Conservation (phyloP, 1,284 basidiomycete genomes). For the Xerocomus subilludens region DNA sequence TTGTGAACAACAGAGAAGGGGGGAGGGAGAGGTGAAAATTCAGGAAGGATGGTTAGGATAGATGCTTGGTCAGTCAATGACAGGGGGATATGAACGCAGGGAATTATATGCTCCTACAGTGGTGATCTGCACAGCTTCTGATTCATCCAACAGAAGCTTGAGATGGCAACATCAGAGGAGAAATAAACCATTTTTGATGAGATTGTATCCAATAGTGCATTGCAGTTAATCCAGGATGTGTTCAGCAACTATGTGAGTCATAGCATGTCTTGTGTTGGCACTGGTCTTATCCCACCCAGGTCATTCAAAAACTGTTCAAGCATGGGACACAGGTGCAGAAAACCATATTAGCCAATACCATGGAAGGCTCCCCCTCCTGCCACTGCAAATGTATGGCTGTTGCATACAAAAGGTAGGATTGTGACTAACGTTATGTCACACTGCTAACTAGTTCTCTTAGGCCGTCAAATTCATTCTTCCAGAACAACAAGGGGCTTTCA, state of each 20-base stretch:
- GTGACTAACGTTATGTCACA: conserved; percentile 15
- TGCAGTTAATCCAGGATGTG: conserved; percentile 91
- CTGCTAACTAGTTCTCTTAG: conserved; percentile 55
- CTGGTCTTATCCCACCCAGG: conserved; percentile 59
- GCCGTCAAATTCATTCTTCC: conserved; percentile 86
- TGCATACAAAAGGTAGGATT: conserved; percentile 82
- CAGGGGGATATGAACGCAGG: no score
- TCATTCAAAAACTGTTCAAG: conserved; percentile 96
- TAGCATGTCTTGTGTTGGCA: background rate
- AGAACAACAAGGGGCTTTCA: conserved; percentile 81
- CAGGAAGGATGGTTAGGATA: no score
- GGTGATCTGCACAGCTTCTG: conserved; percentile 94
- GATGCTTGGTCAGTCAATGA: no score
- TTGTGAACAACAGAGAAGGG: no score
- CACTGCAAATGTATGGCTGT: conserved; percentile 96
- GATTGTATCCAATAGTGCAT: conserved; percentile 80
- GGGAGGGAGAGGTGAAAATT: no score
- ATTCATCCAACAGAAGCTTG: conserved; percentile 89
- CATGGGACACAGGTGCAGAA: conserved; percentile 85
- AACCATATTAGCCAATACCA: conserved; percentile 73
- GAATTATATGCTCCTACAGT: no score
- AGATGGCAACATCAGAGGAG: conserved; percentile 80
- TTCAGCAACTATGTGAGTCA: conserved; percentile 93
- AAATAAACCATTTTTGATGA: conserved; percentile 90
- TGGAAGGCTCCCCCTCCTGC: conserved; percentile 85